Base-by-base conservation (phyloP, 495 filamentous ascomycete genomes). In the Clohesyomyces aquaticus region DNA sequence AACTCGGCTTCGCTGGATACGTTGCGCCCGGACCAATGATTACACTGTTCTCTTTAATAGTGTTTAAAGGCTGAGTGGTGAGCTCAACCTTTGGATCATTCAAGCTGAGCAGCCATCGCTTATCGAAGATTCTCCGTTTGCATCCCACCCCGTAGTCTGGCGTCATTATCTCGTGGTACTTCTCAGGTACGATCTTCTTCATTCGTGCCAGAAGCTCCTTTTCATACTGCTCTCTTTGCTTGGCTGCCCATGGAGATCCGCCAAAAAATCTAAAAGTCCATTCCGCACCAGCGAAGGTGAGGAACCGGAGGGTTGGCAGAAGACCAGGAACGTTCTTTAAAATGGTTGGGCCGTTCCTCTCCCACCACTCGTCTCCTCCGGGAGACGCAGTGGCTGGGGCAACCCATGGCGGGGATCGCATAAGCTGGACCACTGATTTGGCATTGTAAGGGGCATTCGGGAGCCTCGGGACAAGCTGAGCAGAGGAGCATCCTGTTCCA, bases 361-460 rank as follows among this genome's bases (percentile, higher is more conserved):
- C 75, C 73, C 75, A 85, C 16, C 48, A 69, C 48, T 77, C 61
- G 47, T 68, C 60, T 4, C 74, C 77, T 26, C 64, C 63, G 14
- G 75, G 74, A 55, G 76, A 75, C n/a, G 65, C 51, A 27, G 66
- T 51, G 28, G 71, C 66, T 9, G 81, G 78, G 1, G 77, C 74
- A 0, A 88, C 78, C 86, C 86, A 88, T 6, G 85, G 86, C 19
- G 86, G 83, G 23, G 81, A 82, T 9, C 86, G 71, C 81, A 87
- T 86, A 26, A 88, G 53, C 50, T 88, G 85, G 0, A 82, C 85
- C 4, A 87, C 78, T 9, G 82, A 85, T 67, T 81, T 85, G 28
- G 78, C 82, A 25, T 67, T 69, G 55, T 61, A 74, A 6, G 68
- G 71, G 10, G 61, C 71, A n/a, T 72, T 63, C 9, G 63, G 65